A percentile compares a stretch with the other conserved stretches of the same genome.
phyloP scores from a whole-genome alignment of 2,329 filamentous ascomycete species.

The Fusarium heterosporum region DNA sequence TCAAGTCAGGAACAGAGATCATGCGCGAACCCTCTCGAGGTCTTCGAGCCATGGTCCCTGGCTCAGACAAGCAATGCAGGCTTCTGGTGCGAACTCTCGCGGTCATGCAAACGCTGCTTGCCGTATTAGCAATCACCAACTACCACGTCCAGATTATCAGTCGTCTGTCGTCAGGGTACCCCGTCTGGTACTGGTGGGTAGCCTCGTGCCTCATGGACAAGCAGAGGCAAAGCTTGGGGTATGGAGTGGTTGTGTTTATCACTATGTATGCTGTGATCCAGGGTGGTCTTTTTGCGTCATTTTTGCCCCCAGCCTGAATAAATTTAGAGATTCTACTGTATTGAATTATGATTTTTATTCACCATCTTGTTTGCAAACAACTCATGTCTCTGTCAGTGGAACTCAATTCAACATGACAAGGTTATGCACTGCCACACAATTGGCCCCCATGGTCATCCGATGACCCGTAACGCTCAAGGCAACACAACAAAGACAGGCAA shows the following conservation, averaged over 20 bases:
- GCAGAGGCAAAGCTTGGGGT: conserved; percentile 49
- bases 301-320: conserved; percentile 84
- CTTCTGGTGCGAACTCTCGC: conserved; percentile 69
- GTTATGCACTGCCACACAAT: background rate
- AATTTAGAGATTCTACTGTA: background rate
- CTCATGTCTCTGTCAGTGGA: background rate
- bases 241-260: conserved; percentile 71
- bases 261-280: conserved; percentile 87
- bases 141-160: conserved; percentile 97
- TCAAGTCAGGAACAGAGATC: conserved; percentile 67
- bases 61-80: conserved; percentile 30
- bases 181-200: conserved; percentile 88
- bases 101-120: conserved; percentile 77
- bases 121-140: conserved; percentile 76
- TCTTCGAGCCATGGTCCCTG: conserved; percentile 5
- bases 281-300: conserved; percentile 85
- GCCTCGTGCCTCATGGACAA: conserved; percentile 61
- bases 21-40: conserved; percentile 42
- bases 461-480: background rate
- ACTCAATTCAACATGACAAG: background rate
- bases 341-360: background rate
- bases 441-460: background rate
- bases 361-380: background rate
- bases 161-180: conserved; percentile 87
- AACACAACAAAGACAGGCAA: background rate